These are phyloP conservation scores for Boletus rex-veris DNA, from an alignment of 768 basidiomycete genomes.

Conservation along the genomic window DNA sequence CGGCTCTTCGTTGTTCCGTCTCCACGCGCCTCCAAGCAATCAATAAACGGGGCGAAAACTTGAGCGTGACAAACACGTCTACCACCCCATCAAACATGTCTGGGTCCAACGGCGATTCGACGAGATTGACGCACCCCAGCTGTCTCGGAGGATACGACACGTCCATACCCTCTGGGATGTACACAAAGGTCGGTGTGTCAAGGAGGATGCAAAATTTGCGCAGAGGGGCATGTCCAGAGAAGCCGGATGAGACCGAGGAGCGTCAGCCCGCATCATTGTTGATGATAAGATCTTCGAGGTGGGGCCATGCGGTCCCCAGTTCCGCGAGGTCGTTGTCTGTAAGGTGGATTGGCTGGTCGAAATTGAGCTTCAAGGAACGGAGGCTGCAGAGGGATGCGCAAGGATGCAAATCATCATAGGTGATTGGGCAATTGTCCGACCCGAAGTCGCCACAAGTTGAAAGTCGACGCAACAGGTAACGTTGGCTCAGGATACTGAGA, in stretches of 20 bases:
- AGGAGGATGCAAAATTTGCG: background rate
- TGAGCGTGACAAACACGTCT: background rate
- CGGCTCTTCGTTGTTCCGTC: background rate
- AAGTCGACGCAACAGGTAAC: background rate
- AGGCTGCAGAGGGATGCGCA: conserved; percentile 1
- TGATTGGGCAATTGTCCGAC: background rate
- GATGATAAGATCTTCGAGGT: background rate
- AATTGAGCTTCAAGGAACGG: background rate
- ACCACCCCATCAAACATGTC: background rate
- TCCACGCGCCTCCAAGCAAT: background rate
- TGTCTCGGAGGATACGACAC: background rate
- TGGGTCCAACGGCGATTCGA: background rate
- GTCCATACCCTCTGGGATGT: conserved; percentile 2
- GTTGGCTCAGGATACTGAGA: conserved; percentile 2
- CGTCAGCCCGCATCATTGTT: background rate
- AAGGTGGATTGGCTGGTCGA: background rate
- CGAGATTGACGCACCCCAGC: background rate
- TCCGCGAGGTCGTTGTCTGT: background rate
- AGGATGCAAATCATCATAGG: background rate
- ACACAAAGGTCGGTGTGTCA: background rate
- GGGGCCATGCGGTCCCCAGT: conserved; percentile 1
- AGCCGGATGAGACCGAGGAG: conserved; percentile 1
- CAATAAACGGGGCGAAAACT: background rate
- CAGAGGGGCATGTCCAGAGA: background rate
- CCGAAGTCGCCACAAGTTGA: background rate